Evolutionary conservation across 179 eudicot species (phyloP).

Genomic region (Corrigiola litoralis): DNA sequence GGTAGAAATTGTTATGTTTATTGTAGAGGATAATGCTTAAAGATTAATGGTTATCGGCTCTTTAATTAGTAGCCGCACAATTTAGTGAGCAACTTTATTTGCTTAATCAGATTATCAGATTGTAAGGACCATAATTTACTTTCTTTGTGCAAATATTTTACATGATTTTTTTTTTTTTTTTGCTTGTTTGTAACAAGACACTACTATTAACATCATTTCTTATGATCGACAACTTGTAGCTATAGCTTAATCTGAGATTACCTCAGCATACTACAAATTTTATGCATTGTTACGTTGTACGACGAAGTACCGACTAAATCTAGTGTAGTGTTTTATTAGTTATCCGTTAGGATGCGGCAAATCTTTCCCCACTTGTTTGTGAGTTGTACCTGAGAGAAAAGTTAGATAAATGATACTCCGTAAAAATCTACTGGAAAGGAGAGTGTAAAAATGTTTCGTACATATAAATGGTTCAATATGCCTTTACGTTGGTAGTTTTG

Average conservation of each 20-base stretch:
- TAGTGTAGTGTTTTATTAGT: no score
- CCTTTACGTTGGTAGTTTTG: no score
- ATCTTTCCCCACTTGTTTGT: background rate
- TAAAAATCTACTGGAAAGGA: background rate
- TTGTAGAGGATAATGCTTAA: background rate
- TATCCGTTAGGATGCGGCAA: background rate
- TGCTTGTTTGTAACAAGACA: background rate
- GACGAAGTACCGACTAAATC: background rate
- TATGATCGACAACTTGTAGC: background rate
- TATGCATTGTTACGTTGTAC: no score
- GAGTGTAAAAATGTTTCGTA: background rate
- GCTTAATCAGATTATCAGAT: slow-evolving; percentile 17
- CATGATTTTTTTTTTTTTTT: background rate
- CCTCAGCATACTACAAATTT: slow-evolving; percentile 1
- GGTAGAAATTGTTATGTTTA: background rate
- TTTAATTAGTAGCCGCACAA: slow-evolving; percentile 17
- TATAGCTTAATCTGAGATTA: background rate
- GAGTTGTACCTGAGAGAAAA: background rate
- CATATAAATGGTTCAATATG: no score
- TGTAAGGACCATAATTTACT: background rate
- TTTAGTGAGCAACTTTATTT: slow-evolving; percentile 2
- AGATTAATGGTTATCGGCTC: slow-evolving; percentile 4
- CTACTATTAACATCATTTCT: background rate
- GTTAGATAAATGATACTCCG: background rate
- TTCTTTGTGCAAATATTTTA: background rate